Conservation (phyloP, 305 asterid genomes). For the Fraxinus dipetala region DNA sequence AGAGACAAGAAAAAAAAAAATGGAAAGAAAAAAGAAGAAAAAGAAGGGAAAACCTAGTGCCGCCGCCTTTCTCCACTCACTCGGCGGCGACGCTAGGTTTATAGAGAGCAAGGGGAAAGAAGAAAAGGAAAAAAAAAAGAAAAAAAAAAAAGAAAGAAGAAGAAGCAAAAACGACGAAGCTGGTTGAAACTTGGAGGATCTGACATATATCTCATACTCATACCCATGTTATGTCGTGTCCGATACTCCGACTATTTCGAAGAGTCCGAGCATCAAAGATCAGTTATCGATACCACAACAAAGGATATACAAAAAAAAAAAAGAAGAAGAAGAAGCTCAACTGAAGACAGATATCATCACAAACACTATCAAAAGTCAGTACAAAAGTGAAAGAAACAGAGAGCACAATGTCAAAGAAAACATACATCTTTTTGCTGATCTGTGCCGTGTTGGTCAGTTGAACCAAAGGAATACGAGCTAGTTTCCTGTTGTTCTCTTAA, state of each 20-base stretch:
- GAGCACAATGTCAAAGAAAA: constrained; percentile 22
- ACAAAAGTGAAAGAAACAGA: constrained; percentile 13
- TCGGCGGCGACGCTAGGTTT: background rate
- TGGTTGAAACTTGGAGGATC: background rate
- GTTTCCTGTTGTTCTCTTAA: constrained; percentile 61
- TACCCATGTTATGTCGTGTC: no score
- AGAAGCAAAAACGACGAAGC: background rate
- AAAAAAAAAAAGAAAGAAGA: no score
- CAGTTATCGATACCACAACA: background rate
- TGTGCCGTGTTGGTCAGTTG: constrained; percentile 47
- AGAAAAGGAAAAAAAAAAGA: no score
- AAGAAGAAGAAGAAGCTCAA: background rate
- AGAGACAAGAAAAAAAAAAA: background rate
- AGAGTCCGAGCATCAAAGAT: no score
- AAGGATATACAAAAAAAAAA: background rate
- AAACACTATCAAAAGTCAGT: constrained; percentile 13
- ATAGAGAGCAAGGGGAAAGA: background rate
- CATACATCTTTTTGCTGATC: constrained; percentile 66
- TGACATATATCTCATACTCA: no score
- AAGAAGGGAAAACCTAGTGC: background rate
- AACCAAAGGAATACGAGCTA: constrained; percentile 43
- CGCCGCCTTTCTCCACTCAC: background rate
- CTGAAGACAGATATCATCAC: background rate
- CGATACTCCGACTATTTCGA: no score
- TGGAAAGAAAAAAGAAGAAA: no score